Base-by-base conservation (phyloP, 164 flowering plant species). In the Pachysandra terminalis region DNA sequence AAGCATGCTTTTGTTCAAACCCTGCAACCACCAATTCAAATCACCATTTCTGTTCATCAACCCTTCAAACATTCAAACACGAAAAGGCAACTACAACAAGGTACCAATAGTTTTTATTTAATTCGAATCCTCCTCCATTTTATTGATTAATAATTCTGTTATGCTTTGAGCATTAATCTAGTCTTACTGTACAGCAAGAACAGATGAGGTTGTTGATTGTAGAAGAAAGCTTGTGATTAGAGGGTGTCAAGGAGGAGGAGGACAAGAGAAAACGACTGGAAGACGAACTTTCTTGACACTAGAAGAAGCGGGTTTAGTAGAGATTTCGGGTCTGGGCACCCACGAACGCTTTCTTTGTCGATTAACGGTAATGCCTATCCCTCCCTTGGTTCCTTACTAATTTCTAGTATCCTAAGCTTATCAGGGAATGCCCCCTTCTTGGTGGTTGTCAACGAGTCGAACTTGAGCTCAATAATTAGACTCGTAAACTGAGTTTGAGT, bases 271-370 rank as follows among this genome's bases (percentile, higher is more conserved):
- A 58, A 74, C 68, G 64, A 65, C 68, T 4, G 83, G 80, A 61
- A 79, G 73, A 64, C 71, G 79, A 52, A 82, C 75, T 59, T 93
- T 93, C 76, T 74, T 90, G 75, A 77, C 78, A 25, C 72, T 87
- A 0, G 93, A 90, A 79, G 98, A 93, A 77, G 97, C 97, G 19
- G 98, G 98, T 21, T 73, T 93, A 15, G 94, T 93, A 7, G 96
- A 90, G 70, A 78, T 90, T 0, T 86, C 98, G 9, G 94, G 98
- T 5, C 75, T 93, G 25, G 74, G 83, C 75, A 76, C 88, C 19
- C 98, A 93, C 64, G 98, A 93, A 69, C 71, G 81, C 2, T 93
- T 93, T 70, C 86, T 93, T 17, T 93, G 97, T 75, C 85, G 97
- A 73, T 79, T 93, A 71, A 93, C 97, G 66, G 97, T 93, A 83